A percentile compares a stretch with the other conserved stretches of the same genome.
Conservation (phyloP, 2,329 filamentous ascomycete species). For the Paecilomyces fulvus region DNA sequence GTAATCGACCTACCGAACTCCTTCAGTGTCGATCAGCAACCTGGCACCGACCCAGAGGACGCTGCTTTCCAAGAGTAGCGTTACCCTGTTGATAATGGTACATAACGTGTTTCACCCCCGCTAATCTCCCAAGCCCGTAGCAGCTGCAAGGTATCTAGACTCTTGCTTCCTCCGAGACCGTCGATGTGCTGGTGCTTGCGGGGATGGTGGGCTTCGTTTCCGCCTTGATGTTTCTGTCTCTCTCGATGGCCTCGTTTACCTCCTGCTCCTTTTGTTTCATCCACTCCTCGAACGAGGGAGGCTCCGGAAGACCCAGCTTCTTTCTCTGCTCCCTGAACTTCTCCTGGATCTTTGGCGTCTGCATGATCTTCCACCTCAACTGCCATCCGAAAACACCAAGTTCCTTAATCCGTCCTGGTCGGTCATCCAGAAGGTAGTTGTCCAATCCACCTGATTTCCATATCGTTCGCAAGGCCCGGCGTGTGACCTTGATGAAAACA, state of each 20-base stretch:
- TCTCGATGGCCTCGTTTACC: constrained; percentile 29
- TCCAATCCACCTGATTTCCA: constrained; percentile 84
- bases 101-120: background rate
- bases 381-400: constrained; percentile 86
- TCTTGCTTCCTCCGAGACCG: background rate
- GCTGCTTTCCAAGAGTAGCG: background rate
- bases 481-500: constrained; percentile 39
- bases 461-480: constrained; percentile 48
- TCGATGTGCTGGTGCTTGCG: background rate
- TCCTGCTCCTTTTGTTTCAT: constrained; percentile 35
- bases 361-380: constrained; percentile 82
- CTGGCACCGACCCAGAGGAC: background rate
- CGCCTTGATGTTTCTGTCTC: constrained; percentile 24
- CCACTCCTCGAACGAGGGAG: constrained; percentile 35
- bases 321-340: constrained; percentile 58
- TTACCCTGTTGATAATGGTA: background rate
- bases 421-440: constrained; percentile 78
- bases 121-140: background rate
- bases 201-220: constrained; percentile 18
- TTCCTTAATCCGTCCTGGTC: constrained; percentile 69
- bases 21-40: background rate
- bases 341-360: constrained; percentile 59
- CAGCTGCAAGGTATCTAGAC: background rate
- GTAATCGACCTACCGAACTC: background rate
- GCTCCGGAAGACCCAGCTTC: constrained; percentile 54